Evolutionary conservation across 192 early-diverging fungal genomes (phyloP).

Genomic region (Gryganskiella cystojenkinii): DNA sequence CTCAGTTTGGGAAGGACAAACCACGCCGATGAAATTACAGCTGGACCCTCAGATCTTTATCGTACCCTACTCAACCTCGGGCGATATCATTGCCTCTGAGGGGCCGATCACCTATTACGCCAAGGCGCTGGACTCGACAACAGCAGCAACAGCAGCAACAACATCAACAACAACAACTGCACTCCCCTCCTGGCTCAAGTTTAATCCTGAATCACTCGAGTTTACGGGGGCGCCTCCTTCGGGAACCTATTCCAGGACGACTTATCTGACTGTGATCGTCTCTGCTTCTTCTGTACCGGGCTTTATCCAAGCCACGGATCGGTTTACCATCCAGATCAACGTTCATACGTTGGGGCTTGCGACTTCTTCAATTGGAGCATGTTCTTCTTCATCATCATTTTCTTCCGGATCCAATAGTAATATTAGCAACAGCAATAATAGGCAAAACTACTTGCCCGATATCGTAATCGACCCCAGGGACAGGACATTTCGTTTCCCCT

Average conservation of each 20-base stretch:
- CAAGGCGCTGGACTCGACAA: background rate
- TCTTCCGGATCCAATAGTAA: background rate
- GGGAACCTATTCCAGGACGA: constrained; percentile 11
- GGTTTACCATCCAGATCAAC: constrained; percentile 8
- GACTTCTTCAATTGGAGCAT: constrained; percentile 3
- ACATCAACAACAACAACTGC: background rate
- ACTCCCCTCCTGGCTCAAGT: constrained; percentile 12
- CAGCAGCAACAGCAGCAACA: too few relatives aligned
- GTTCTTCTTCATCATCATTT: background rate
- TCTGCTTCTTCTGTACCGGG: constrained; percentile 15
- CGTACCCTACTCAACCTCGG: background rate
- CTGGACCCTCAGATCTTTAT: constrained; percentile 9
- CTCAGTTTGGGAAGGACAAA: constrained; percentile 12
- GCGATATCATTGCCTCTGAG: background rate
- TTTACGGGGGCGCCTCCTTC: constrained; percentile 7
- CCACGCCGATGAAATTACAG: background rate
- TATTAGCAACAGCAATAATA: too few relatives aligned
- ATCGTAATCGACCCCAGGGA: background rate
- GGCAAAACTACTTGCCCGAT: constrained; percentile 10
- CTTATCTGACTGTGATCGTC: constrained; percentile 2
- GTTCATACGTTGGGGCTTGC: constrained; percentile 5
- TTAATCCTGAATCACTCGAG: background rate
- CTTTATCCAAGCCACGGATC: constrained; percentile 10
- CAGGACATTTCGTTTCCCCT: background rate
- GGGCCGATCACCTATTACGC: constrained; percentile 10